phyloP scores from a whole-genome alignment of 2,329 filamentous ascomycete genomes.

The Botryotinia narcissicola region DNA sequence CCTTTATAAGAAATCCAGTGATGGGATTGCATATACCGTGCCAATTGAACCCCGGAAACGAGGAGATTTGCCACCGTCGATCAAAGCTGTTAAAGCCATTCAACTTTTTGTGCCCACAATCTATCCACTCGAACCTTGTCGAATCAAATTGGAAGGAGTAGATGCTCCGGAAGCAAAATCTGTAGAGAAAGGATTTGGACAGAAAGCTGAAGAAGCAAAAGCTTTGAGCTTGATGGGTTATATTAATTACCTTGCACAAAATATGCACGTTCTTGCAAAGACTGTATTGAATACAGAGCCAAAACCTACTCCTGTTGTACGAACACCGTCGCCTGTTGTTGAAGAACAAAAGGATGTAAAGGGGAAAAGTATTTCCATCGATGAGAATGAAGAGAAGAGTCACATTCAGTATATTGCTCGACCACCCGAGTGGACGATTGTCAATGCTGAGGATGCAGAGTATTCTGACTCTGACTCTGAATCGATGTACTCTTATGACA shows the following conservation, averaged over 20 bases:
- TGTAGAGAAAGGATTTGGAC: slow-evolving; percentile 63
- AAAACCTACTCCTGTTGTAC: slow-evolving; percentile 19
- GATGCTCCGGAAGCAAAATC: slow-evolving; percentile 57
- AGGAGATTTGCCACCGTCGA: slow-evolving; percentile 56
- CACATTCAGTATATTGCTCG: slow-evolving; percentile 72
- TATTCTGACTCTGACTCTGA: slow-evolving; percentile 50
- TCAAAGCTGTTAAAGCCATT: slow-evolving; percentile 62
- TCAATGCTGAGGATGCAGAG: slow-evolving; percentile 41
- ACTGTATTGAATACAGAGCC: slow-evolving; percentile 42
- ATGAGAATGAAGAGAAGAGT: slow-evolving; percentile 47
- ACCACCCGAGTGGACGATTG: slow-evolving; percentile 68
- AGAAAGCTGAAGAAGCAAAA: slow-evolving; percentile 54
- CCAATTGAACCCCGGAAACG: slow-evolving; percentile 65
- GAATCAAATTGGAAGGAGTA: slow-evolving; percentile 63
- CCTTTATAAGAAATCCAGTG: slow-evolving; percentile 64
- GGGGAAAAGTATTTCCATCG: slow-evolving; percentile 29
- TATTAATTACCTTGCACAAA: slow-evolving; percentile 71
- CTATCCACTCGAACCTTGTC: slow-evolving; percentile 69
- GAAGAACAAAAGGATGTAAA: slow-evolving; percentile 12
- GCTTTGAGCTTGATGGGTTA: slow-evolving; percentile 67
- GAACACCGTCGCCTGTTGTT: background rate
- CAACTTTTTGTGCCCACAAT: slow-evolving; percentile 67
- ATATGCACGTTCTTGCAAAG: slow-evolving; percentile 65
- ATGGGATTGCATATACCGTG: slow-evolving; percentile 68
- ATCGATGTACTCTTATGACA: slow-evolving; percentile 45